Base-by-base conservation (phyloP, 129 eudicot species). In the Cynara cardunculus region DNA sequence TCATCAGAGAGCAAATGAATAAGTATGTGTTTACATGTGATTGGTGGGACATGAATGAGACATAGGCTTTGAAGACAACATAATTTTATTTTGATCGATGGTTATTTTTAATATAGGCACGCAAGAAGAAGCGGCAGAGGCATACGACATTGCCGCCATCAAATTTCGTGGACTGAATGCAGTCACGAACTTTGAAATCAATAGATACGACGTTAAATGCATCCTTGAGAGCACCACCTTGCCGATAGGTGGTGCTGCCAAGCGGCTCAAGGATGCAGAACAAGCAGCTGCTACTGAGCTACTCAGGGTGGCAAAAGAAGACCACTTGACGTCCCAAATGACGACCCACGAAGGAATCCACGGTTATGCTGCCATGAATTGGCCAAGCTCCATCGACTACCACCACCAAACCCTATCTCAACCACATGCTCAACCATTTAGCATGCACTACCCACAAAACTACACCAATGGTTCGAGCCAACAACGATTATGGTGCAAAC, bases 111-210 rank as follows among this genome's bases (percentile, higher is more conserved):
- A 7, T 76, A 4, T 72, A 94, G 98, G 94, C 72, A 94, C 98
- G 2, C 98, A 94, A 74, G 98, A 94, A 83, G 98, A 92, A 87
- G 98, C 98, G 56, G 98, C 98, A n/a, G 98, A 94, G 70, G 98
- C 98, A 1, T 94, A 94, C 8, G 98, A 94, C 87, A 89, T 92
- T 27, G 98, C 98, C 3, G 98, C 98, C 72, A 94, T 94, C 10
- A 94, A 92, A 44, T 94, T 94, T 64, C 93, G 98, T 0, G 97
- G 98, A 25, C 68, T 92, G 26, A 94, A 89, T 7, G 98, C 98
- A 0, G 98, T 94, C 14, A 94, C 98, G 0, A 94, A 94, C 86
- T 94, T 94, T 6, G 98, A 94, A 59, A 92, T 92, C 35, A 94
- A 78, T 49, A 81, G 94, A 46, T 94, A 94, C n/a, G 97, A 94